Evolutionary conservation across 2,329 filamentous ascomycete species (phyloP), one percentile per base, ranked within the genome.

Genomic region (Tolypocladium endophyticum): DNA sequence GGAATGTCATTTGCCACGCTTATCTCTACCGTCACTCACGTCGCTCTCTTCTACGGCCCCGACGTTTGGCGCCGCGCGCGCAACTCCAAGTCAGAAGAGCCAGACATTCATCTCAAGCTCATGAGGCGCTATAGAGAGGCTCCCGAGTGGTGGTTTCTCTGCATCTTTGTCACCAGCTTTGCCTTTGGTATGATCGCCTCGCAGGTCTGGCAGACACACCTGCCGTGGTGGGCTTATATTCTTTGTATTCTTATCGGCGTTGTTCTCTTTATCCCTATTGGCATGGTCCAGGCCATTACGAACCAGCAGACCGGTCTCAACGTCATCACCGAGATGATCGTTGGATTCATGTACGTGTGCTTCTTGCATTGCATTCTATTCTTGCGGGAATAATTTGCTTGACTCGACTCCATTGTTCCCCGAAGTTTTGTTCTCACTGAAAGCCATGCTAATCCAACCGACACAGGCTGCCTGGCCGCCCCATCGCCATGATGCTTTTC

Each of bases 1-100:
- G 81, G 80, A 36, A 73, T 85, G 56, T 78, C 76, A 1, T 86
- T 86, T 65, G 83, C 82, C 2, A 74, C 77, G 2, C 76, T 85
- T 20, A 71, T 79, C 1, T 73, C 81, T 0, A 76, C 83, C 1
- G 66, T 86, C 11, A 68, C 81, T 0, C 79, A 85, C 65, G 76
- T 76, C 5, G 72, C 63, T 33, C 71, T 85, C 2, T 82, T 81
- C 66, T 77, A 85, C 61, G 77, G 82, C 6, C 63, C 73, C 23
- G 77, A 82, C 28, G 75, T 85, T 38, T 64, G 69, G 61, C 61
- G 64, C 25, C 70, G 71, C 20, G 50, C 30, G 20, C 20, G 28
- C 18, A 35, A 12, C 30, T 53, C 50, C 30, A 53, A 35, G 50
- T 53, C 50, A 9, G 50, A 35, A 25, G 76, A 79, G 58, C 69